phyloP scores from a whole-genome alignment of 2,329 filamentous ascomycete genomes.

The Leptographium lundbergii region DNA sequence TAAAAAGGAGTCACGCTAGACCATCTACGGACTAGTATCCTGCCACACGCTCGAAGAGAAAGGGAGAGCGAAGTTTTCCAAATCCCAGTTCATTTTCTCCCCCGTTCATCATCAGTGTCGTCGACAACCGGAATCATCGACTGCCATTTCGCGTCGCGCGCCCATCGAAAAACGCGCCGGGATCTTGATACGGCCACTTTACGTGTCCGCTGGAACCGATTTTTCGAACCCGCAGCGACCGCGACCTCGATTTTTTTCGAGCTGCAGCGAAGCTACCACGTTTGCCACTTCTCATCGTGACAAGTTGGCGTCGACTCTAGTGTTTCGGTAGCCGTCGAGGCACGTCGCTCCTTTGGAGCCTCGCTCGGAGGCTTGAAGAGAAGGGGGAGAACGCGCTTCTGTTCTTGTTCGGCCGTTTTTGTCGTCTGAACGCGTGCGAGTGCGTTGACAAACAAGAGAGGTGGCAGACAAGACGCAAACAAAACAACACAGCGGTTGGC shows the following conservation, averaged over 20 bases:
- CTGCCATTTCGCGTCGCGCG: slow-evolving; percentile 11
- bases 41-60: slow-evolving; percentile 10
- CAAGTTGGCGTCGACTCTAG: slow-evolving; percentile 32
- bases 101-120: slow-evolving; percentile 13
- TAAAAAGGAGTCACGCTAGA: slow-evolving; percentile 14
- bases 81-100: slow-evolving; percentile 17
- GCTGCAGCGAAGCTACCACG: background rate
- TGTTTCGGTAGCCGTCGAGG: slow-evolving; percentile 15
- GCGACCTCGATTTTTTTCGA: background rate
- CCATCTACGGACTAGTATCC: slow-evolving; percentile 21
- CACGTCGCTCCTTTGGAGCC: slow-evolving; percentile 22
- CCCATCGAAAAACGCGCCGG: slow-evolving; percentile 42
- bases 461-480: background rate
- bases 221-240: slow-evolving; percentile 1
- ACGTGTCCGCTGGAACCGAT: background rate
- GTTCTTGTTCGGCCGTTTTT: background rate
- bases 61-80: slow-evolving; percentile 28
- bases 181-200: slow-evolving; percentile 21
- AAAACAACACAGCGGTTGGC: background rate
- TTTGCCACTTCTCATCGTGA: slow-evolving; percentile 16
- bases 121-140: slow-evolving; percentile 21
- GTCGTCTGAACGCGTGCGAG: background rate
- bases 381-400: background rate
- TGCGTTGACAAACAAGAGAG: background rate
- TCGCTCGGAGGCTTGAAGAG: slow-evolving; percentile 16